Evolutionary conservation across 768 basidiomycete species (phyloP).

Genomic region (Xerocomellus chrysenteron): DNA sequence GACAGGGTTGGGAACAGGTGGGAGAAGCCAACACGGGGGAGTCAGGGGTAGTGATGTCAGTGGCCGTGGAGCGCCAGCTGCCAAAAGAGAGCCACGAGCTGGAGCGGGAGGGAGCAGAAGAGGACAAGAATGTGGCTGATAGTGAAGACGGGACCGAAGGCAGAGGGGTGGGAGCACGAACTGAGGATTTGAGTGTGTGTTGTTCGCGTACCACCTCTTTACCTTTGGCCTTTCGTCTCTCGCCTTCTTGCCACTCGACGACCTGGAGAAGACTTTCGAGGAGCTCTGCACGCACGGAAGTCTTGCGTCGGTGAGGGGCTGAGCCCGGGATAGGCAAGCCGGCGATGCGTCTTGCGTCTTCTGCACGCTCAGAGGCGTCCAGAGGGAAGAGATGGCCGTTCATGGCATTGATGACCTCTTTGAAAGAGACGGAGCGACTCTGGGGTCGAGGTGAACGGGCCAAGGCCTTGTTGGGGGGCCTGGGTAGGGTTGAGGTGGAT

Average conservation of each 20-base stretch:
- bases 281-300: slow-evolving; percentile 34
- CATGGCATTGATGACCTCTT: slow-evolving; percentile 57
- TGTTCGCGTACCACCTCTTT: slow-evolving; percentile 38
- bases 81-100: slow-evolving; percentile 45
- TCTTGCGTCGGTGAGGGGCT: slow-evolving; percentile 17
- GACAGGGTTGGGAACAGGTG: slow-evolving; percentile 22
- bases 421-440: slow-evolving; percentile 48
- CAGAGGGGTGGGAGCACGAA: slow-evolving; percentile 15
- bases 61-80: slow-evolving; percentile 39
- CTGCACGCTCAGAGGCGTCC: slow-evolving; percentile 34
- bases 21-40: slow-evolving; percentile 36
- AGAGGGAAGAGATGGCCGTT: slow-evolving; percentile 55
- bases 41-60: slow-evolving; percentile 34
- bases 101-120: slow-evolving; percentile 35
- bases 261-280: slow-evolving; percentile 44
- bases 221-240: slow-evolving; percentile 39
- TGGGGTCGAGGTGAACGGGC: slow-evolving; percentile 10
- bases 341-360: slow-evolving; percentile 31
- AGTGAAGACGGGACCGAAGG: slow-evolving; percentile 22
- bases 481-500: slow-evolving; percentile 22
- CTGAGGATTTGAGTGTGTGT: slow-evolving; percentile 10
- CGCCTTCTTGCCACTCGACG: slow-evolving; percentile 42
- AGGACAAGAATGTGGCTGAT: slow-evolving; percentile 24
- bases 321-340: slow-evolving; percentile 22
- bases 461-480: slow-evolving; percentile 6